Base-by-base conservation (phyloP, 2,329 filamentous ascomycete species). In the Bipolaris oryzae region DNA sequence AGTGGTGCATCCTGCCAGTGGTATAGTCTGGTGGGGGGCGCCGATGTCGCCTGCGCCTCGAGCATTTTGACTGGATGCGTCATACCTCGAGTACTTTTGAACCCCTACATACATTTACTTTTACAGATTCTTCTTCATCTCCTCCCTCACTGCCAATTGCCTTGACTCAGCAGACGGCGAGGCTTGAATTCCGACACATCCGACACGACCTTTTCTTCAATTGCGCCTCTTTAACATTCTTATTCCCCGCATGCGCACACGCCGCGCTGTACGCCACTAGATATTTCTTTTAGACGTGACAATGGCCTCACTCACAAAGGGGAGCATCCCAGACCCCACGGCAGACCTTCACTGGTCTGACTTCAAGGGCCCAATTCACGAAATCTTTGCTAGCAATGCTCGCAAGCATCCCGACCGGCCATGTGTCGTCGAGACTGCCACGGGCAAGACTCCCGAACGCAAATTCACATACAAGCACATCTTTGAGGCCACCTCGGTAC, bases 391-490 rank as follows among this genome's bases (percentile, higher is more conserved):
- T 53, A 75, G 77, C 43, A 89, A 90, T 78, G 91, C 91, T 7
- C 76, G 83, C 70, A 82, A 79, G 59, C 82, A 90, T 69, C 92
- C 92, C 1, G 86, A 91, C 38, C 81, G 86, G 25, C 76, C 84
- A 53, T 91, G 88, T 67, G 87, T 91, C 3, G 81, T 89, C 2
- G 88, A 90, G 69, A 91, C 88, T 4, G 79, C 80, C 5, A 82
- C 81, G 1, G 74, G 68, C 48, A 76, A 70, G 28, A 79, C 82
- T 2, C 82, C 87, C 7, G 80, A 87, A 72, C 82, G 90, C 61
- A 78, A 77, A 46, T 97, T 95, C 76, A 94, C 87, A 21, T 98
- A 97, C 76, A 81, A 82, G 63, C 91, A 96, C 70, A 96, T 98
- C 71, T 84, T 92, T 71, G 89, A 96, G 78, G 88, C 89, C 0